phyloP scores from a whole-genome alignment of 75 land plant genomes.

The Selaginella moellendorffii region DNA sequence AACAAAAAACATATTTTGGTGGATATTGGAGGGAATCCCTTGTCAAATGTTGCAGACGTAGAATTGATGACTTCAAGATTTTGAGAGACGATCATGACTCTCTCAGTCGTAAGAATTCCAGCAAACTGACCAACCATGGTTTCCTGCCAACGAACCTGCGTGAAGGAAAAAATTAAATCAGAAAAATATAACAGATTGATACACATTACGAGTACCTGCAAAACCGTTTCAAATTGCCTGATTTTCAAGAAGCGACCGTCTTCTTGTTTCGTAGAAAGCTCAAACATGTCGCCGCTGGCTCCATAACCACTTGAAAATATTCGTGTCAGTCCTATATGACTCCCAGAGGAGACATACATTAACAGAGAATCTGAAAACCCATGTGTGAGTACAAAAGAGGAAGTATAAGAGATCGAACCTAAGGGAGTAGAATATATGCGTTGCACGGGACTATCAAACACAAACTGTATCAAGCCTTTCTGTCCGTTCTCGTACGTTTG shows the following conservation, averaged over 20 bases:
- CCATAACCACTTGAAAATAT: conserved; percentile 40
- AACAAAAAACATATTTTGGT: conserved; percentile 12
- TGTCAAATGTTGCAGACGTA: conserved; percentile 59
- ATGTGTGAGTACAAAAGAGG: neutral
- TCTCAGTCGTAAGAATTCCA: conserved; percentile 77
- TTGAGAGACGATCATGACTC: conserved; percentile 69
- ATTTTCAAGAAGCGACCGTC: conserved; percentile 56
- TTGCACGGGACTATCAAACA: conserved; percentile 80
- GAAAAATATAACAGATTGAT: neutral
- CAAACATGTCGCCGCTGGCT: conserved; percentile 34
- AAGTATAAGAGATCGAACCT: conserved; percentile 31
- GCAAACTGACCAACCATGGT: conserved; percentile 82
- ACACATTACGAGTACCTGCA: conserved; percentile 41
- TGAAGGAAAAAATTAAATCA: neutral
- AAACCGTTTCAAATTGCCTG: conserved; percentile 58
- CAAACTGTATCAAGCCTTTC: conserved; percentile 47
- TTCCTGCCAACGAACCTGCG: conserved; percentile 96
- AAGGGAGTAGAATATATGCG: conserved; percentile 86
- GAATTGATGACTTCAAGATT: conserved; percentile 68
- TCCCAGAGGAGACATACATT: conserved; percentile 59
- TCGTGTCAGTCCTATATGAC: conserved; percentile 70
- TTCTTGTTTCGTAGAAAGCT: conserved; percentile 63
- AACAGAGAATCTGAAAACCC: conserved; percentile 59
- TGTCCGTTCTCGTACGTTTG: conserved; percentile 12
- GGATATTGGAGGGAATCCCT: conserved; percentile 98